Conservation (phyloP, 1,284 basidiomycete species). For the Naganishia sp. region DNA sequence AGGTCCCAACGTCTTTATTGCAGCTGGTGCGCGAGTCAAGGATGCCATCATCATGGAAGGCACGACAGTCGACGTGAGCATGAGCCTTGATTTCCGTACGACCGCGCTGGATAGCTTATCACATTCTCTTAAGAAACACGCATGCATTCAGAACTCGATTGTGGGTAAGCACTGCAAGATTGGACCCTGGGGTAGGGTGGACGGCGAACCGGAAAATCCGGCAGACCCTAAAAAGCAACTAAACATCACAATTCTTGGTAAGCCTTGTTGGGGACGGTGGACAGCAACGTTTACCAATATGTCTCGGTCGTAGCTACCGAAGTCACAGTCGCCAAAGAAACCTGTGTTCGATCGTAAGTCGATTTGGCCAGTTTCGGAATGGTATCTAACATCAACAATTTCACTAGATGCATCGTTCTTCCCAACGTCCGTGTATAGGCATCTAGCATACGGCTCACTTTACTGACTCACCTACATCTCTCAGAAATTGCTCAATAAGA, state of each 20-base stretch:
- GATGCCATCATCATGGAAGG: slow-evolving; percentile 58
- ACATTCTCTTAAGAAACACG: slow-evolving; percentile 47
- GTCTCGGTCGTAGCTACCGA: slow-evolving; percentile 48
- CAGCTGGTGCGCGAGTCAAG: slow-evolving; percentile 56
- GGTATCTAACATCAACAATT: background rate
- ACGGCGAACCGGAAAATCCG: slow-evolving; percentile 54
- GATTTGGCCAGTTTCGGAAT: background rate
- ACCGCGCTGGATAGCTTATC: background rate
- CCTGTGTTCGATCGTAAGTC: slow-evolving; percentile 45
- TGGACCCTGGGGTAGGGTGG: slow-evolving; percentile 58
- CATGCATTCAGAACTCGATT: slow-evolving; percentile 57
- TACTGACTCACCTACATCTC: background rate
- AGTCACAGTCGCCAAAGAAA: slow-evolving; percentile 54
- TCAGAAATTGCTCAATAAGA: slow-evolving; percentile 55
- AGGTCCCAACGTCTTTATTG: slow-evolving; percentile 53
- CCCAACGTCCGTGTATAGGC: slow-evolving; percentile 48
- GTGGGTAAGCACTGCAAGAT: slow-evolving; percentile 52
- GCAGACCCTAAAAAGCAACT: slow-evolving; percentile 53
- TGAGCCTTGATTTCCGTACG: background rate
- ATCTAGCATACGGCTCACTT: background rate
- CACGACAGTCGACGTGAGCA: slow-evolving; percentile 50
- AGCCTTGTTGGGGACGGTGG: slow-evolving; percentile 30
- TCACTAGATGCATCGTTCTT: slow-evolving; percentile 56
- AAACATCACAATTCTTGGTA: slow-evolving; percentile 56
- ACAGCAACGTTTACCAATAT: background rate